Conservation (phyloP, 305 asterid species). For the Solanum hybrid region DNA sequence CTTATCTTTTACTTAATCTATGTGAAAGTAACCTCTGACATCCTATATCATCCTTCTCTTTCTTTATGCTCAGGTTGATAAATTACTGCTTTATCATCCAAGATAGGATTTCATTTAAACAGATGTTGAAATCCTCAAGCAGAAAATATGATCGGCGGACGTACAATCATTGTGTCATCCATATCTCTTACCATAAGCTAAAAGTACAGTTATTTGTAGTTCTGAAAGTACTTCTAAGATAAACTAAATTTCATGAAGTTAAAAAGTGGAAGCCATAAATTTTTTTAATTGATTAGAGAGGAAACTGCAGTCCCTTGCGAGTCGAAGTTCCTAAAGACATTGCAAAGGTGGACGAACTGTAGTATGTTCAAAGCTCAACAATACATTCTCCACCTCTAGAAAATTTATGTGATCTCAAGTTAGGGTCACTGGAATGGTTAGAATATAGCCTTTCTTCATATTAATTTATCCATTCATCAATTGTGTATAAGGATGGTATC, state of each 20-base stretch:
- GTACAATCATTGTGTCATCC: background rate
- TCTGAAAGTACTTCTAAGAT: slow-evolving; percentile 1
- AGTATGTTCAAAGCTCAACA: background rate
- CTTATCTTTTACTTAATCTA: background rate
- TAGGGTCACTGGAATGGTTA: background rate
- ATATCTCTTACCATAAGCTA: background rate
- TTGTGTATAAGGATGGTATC: background rate
- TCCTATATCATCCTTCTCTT: background rate
- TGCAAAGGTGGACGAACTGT: background rate
- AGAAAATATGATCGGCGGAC: background rate
- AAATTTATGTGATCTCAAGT: background rate
- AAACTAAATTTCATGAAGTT: background rate
- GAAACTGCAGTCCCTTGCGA: background rate
- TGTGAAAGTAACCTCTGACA: background rate
- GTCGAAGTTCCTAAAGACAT: background rate
- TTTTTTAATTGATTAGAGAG: background rate
- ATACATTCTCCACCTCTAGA: background rate
- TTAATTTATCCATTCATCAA: background rate
- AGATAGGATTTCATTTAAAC: background rate
- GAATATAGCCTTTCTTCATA: background rate
- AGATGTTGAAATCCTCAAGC: background rate
- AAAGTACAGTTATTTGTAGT: background rate
- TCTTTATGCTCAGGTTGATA: background rate
- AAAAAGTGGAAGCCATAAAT: background rate
- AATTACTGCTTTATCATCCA: background rate